Conservation (phyloP, 164 flowering plant species). For the Kalanchoe fedtschenkoi region DNA sequence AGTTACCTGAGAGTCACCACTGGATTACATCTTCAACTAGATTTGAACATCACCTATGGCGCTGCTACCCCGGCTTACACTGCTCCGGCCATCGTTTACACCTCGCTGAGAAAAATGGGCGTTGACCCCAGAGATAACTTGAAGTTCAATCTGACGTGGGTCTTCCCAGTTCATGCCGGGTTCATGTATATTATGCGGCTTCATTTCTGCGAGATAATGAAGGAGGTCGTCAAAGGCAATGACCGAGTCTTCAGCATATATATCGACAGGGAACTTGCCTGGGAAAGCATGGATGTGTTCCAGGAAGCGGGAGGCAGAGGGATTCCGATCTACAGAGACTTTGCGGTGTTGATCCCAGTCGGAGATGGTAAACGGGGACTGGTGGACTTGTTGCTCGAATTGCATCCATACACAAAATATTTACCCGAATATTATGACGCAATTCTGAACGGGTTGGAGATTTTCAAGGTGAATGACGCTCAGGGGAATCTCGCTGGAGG, state of each 20-base stretch:
- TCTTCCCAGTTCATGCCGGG: conserved; percentile 21
- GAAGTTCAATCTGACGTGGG: conserved; percentile 24
- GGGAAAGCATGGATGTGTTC: conserved; percentile 14
- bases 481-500: conserved; percentile 17
- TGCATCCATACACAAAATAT: conserved; percentile 13
- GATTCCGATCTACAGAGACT: conserved; percentile 20
- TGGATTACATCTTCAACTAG: background rate
- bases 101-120: conserved; percentile 15
- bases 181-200: conserved; percentile 29
- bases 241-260: conserved; percentile 18
- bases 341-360: conserved; percentile 1
- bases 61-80: conserved; percentile 7
- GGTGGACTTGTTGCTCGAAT: conserved; percentile 14
- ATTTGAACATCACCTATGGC: background rate
- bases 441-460: conserved; percentile 41
- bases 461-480: conserved; percentile 27
- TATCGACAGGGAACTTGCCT: conserved; percentile 19
- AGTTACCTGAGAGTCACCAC: background rate
- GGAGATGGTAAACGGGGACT: background rate
- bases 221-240: background rate
- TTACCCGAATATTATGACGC: conserved; percentile 14
- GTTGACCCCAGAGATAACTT: background rate
- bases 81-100: conserved; percentile 20
- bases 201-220: conserved; percentile 26
- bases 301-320: conserved; percentile 11